Conservation (phyloP, 257 asterid species). For the Solanum piurae region DNA sequence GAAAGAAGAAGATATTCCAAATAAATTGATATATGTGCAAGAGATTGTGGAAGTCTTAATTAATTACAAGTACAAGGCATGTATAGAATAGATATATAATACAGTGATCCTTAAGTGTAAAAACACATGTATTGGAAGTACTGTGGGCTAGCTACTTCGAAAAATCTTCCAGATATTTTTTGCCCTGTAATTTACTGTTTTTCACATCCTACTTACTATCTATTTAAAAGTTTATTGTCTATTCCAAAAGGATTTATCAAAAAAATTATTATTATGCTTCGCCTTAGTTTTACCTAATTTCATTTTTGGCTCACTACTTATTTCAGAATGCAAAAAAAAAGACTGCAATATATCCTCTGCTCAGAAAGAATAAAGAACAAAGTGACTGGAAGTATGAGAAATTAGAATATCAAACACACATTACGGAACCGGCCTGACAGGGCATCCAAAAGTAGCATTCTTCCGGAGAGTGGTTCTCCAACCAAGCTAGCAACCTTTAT, state of each 20-base stretch:
- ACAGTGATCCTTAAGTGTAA: background rate
- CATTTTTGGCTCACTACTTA: background rate
- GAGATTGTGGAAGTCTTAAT: background rate
- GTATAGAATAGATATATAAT: background rate
- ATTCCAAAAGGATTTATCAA: background rate
- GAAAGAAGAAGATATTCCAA: background rate
- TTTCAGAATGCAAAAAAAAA: background rate
- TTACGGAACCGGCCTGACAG: slow-evolving; percentile 62
- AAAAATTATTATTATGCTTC: background rate
- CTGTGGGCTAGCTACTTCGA: background rate
- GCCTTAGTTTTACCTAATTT: background rate
- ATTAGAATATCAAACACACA: slow-evolving; percentile 28
- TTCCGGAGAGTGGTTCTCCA: slow-evolving; percentile 89
- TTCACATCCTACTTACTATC: background rate
- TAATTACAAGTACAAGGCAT: background rate
- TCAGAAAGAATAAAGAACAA: background rate
- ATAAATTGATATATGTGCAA: background rate
- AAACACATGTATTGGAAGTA: background rate
- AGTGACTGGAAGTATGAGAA: background rate
- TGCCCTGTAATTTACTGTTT: background rate
- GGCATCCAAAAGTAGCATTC: slow-evolving; percentile 84
- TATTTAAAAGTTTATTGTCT: background rate
- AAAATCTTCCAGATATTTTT: background rate
- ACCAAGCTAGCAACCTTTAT: slow-evolving; percentile 69
- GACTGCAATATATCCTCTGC: background rate